Evolutionary conservation across 1,139 yeast genomes (phyloP), one percentile per base, ranked within the genome.

Genomic region (Magnusiomyces sp.): DNA sequence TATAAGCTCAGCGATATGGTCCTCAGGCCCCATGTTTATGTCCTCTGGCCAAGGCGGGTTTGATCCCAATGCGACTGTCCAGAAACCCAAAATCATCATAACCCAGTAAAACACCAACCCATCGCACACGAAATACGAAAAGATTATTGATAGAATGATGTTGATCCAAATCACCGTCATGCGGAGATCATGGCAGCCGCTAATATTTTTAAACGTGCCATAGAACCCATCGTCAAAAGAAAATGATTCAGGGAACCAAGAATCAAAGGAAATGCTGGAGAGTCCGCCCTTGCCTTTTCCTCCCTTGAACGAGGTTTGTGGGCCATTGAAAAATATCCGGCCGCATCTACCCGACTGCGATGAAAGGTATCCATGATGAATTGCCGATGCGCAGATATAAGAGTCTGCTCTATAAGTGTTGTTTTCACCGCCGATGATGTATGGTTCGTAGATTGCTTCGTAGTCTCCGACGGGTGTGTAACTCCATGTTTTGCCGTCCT

Each of bases 351-450:
- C 98, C 54, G 70, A 69, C 42, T 73, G 63, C 20, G 92, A 83
- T 1, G 94, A 81, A 1, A 89, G 69, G 0, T 81, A 61, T 1
- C 97, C 97, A 1, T 90, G 82, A 64, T 90, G 96, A 2, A 85
- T 79, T 0, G 95, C 97, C 1, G 97, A 83, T 0, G 90, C 94
- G 66, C 98, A 92, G 0, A 92, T 81, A 61, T 72, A 89, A 0
- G 95, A 85, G 65, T 92, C 98, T 0, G 88, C 92, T 53, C 98
- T 72, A 61, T 88, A 92, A 0, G 89, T 55, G n/a, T 64, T 64
- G 5, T 34, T 20, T 19, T 69, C 59, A 13, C 94, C 92, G 1
- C 97, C 97, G 40, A 90, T 76, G 38, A 81, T 79, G 60, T 73
- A 86, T 1, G 88, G 85, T 49, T 81, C 66, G 60, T 90, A 85